Evolutionary conservation across 345 rosid genomes (phyloP).

Genomic region (Gossypioides kirkii): DNA sequence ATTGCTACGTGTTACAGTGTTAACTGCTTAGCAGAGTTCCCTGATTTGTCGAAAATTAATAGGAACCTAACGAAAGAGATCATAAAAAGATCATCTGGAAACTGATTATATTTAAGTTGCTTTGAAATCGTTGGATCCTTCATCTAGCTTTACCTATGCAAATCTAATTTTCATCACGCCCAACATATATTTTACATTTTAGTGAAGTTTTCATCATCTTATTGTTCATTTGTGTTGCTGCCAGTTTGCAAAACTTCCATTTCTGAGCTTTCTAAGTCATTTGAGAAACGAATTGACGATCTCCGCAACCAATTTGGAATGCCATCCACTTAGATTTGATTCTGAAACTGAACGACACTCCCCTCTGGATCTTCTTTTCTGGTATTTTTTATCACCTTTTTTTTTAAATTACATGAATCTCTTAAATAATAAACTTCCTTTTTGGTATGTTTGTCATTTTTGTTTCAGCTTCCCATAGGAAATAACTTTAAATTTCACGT

Average conservation of each 20-base stretch:
- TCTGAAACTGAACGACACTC: background rate
- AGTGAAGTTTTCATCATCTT: constrained; percentile 2
- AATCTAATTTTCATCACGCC: background rate
- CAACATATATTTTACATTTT: background rate
- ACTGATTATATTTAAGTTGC: background rate
- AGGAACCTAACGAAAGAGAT: background rate
- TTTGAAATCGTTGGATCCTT: background rate
- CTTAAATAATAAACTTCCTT: background rate
- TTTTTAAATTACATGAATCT: background rate
- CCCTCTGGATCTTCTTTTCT: background rate
- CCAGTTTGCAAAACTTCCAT: constrained; percentile 49
- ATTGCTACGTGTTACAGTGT: background rate
- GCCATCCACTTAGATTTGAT: constrained; percentile 18
- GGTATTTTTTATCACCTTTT: constrained; percentile 1
- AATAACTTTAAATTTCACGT: background rate
- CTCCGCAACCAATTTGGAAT: constrained; percentile 38
- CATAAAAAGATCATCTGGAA: background rate
- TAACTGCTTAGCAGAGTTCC: background rate
- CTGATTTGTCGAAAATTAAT: background rate
- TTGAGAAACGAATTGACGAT: constrained; percentile 34
- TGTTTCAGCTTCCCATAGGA: background rate
- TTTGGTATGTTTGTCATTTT: background rate
- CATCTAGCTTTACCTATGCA: background rate
- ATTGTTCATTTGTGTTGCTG: constrained; percentile 3
- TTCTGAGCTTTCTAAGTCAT: constrained; percentile 40